Evolutionary conservation across 768 basidiomycete species (phyloP).

Genomic region (Mycena rebaudengoi): DNA sequence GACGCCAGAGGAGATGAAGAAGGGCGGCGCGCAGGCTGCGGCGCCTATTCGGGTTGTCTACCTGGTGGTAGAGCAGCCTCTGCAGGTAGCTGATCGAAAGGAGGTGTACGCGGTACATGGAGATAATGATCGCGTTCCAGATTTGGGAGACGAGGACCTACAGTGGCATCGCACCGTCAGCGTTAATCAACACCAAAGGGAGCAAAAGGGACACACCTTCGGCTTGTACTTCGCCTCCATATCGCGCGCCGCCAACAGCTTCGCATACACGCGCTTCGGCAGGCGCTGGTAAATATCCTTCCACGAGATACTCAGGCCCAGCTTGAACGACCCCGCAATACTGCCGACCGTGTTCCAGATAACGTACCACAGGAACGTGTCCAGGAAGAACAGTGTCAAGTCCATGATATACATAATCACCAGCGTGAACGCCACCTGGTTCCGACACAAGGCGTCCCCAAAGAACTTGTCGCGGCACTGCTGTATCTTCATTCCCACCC

Average conservation of each 20-base stretch:
- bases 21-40: conserved; percentile 94
- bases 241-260: conserved; percentile 90
- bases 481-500: conserved; percentile 97
- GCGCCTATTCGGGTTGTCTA: conserved; percentile 63
- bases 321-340: conserved; percentile 85
- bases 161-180: not conserved
- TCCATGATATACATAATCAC: conserved; percentile 99
- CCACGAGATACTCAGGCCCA: conserved; percentile 98
- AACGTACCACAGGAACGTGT: conserved; percentile 99
- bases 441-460: conserved; percentile 84
- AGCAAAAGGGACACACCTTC: conserved; percentile 67
- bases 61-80: conserved; percentile 96
- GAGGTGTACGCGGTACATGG: conserved; percentile 99
- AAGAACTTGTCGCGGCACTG: conserved; percentile 91
- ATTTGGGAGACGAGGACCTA: conserved; percentile 98
- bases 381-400: conserved; percentile 94
- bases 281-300: conserved; percentile 95
- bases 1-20: conserved; percentile 98
- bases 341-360: conserved; percentile 98
- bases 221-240: conserved; percentile 99
- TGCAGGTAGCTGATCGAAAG: conserved; percentile 99
- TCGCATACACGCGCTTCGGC: conserved; percentile 96
- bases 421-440: conserved; percentile 95
- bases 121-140: conserved; percentile 99
- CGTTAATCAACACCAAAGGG: not conserved